Evolutionary conservation across 176 grass and related monocot species (phyloP), one percentile per base, ranked within the genome.

Genomic region (Zoysia pacifica): DNA sequence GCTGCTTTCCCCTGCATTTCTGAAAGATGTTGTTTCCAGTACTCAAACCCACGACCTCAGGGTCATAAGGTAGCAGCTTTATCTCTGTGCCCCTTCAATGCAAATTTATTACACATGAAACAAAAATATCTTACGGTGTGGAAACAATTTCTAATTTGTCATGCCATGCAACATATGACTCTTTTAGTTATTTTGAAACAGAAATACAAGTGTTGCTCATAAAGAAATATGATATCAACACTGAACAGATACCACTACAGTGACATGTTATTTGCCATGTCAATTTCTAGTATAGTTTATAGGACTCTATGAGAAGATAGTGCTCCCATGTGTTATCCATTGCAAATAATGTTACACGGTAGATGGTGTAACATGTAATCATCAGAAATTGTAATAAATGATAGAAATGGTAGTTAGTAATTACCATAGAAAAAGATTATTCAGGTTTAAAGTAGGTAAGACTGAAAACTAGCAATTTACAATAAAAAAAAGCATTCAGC

Each of bases 261-360:
- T n/a, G 84, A 43, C 6, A 5, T 48, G 18, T 42, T 69, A 51
- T 74, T 59, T 74, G 14, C 39, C 50, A 86, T 82, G 7, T 86
- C 38, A 37, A 48, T 86, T 75, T 47, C 12, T 69, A 82, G 15
- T 63, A 59, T 67, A 77, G 18, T 37, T 7, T 47, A 47, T 5
- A 47, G 45, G 28, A 77, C 19, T 35, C 9, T 39, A 71, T n/a
- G 56, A 72, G 38, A 73, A 72, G 2, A 73, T 65, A 11, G 40
- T 55, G 18, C 45, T 69, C 48, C 40, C 20, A 63, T 73, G 15
- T 38, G 47, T 37, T 20, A 9, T 67, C 48, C 41, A 73, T 19
- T 74, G 35, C 42, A 60, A 3, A 41, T 41, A 61, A 80, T 51
- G 18, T 68, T 74, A 67, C 64, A 76, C 6, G 19, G 39, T 37